phyloP scores from a whole-genome alignment of 176 grass and related monocot genomes.

The Carex scoparia region DNA sequence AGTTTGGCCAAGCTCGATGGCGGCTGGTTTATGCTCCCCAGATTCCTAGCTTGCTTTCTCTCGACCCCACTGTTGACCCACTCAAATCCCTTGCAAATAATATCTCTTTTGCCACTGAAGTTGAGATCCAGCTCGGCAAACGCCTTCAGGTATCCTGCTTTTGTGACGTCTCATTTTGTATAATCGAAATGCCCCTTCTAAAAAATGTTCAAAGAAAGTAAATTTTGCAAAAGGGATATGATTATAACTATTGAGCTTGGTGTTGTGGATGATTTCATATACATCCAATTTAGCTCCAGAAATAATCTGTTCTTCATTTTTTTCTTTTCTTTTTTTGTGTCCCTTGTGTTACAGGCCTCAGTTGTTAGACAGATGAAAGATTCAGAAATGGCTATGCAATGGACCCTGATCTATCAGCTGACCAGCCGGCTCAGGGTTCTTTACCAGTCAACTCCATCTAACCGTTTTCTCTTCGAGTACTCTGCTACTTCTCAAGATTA shows the following conservation, averaged over 20 bases:
- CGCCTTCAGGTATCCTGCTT: slow-evolving; percentile 66
- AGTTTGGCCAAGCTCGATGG: slow-evolving; percentile 94
- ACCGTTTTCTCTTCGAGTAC: slow-evolving; percentile 97
- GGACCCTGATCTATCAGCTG: slow-evolving; percentile 80
- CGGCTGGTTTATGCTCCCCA: slow-evolving; percentile 85
- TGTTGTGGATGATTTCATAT: neutral
- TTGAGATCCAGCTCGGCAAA: slow-evolving; percentile 86
- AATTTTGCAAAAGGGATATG: neutral
- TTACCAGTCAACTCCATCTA: slow-evolving; percentile 90
- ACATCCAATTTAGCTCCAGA: neutral
- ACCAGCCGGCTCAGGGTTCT: slow-evolving; percentile 85
- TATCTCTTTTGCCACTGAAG: slow-evolving; percentile 90
- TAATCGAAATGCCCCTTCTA: neutral
- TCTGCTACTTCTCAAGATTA: slow-evolving; percentile 78
- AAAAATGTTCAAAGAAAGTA: neutral
- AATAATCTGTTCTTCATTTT: neutral
- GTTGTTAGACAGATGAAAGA: slow-evolving; percentile 99
- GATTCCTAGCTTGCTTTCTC: slow-evolving; percentile 85
- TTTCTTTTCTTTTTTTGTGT: neutral
- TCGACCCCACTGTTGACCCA: slow-evolving; percentile 85
- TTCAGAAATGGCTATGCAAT: slow-evolving; percentile 98
- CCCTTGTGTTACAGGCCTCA: slow-evolving; percentile 57
- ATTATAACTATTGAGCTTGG: neutral
- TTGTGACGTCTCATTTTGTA: neutral
- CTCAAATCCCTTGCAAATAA: slow-evolving; percentile 98